Percentiles rank a stretch among this genome's conserved stretches.
phyloP scores from a whole-genome alignment of 1,284 basidiomycete genomes.

The Rhodotorula sp. region DNA sequence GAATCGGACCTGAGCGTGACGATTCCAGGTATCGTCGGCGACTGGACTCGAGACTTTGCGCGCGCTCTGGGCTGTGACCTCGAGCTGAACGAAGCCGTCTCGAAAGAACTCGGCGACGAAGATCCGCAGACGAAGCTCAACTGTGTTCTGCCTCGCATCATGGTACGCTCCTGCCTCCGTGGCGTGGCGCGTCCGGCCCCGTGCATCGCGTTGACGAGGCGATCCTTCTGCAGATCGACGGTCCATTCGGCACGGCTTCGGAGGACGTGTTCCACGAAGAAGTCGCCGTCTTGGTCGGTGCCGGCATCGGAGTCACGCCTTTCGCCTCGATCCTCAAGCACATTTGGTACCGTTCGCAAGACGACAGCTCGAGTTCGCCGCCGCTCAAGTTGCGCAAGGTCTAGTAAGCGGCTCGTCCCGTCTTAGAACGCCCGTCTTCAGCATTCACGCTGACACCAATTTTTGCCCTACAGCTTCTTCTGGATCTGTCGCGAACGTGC shows the following conservation, averaged over 20 bases:
- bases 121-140: slow-evolving; percentile 63
- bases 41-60: slow-evolving; percentile 76
- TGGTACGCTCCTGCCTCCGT: slow-evolving; percentile 56
- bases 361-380: no score
- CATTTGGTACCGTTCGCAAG: slow-evolving; percentile 91
- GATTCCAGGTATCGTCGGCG: slow-evolving; percentile 61
- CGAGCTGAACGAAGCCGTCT: slow-evolving; percentile 54
- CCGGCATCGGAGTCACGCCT: slow-evolving; percentile 88
- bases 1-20: not conserved
- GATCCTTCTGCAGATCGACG: slow-evolving; percentile 39
- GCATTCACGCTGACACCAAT: no score
- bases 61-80: slow-evolving; percentile 80
- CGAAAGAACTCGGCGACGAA: slow-evolving; percentile 59
- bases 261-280: slow-evolving; percentile 58
- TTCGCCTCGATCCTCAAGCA: slow-evolving; percentile 87
- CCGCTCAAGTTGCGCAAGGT: slow-evolving; percentile 48
- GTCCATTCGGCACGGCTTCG: slow-evolving; percentile 45
- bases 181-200: not conserved
- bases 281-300: slow-evolving; percentile 75
- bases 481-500: slow-evolving; percentile 46
- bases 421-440: no score
- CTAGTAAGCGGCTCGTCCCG: slow-evolving; percentile 43
- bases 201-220: no score
- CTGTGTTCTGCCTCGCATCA: slow-evolving; percentile 74
- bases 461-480: slow-evolving; percentile 37